Evolutionary conservation across 2,329 filamentous ascomycete genomes (phyloP), one percentile per base, ranked within the genome.

Genomic region (Nigrospora oryzae): DNA sequence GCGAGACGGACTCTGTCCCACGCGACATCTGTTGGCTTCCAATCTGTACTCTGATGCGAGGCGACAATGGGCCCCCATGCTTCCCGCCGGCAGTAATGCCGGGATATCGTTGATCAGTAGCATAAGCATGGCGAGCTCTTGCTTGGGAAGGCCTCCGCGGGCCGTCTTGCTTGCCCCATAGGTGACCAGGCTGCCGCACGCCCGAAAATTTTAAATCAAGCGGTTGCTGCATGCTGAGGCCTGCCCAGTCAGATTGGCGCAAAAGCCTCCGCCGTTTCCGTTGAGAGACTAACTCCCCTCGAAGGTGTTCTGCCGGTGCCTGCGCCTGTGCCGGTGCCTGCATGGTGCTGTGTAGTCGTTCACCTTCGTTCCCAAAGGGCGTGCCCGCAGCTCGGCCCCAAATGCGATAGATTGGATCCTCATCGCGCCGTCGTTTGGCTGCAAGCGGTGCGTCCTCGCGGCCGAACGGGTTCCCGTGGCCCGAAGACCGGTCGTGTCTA

Each of bases 201-300:
- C 51, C 51, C 3, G 57, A 51, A 40, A 61, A 62, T 11, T 50
- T 44, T 43, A 64, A 52, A 4, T 59, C 49, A 32, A 64, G 54
- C 6, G 62, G 61, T 35, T 62, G 57, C 45, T 64, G 62, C 33
- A 63, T 44, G 10, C 48, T 46, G 28, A 63, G 46, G 5, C 63
- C 63, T 19, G 56, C 59, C 63, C 63, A 66, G 39, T 66, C 63
- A 12, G 54, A 37, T 42, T 55, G 60, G 10, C 52, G 51, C 7
- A 66, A 55, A 15, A 65, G 51, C 19, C 50, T 56, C 39, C 47
- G 58, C 41, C 55, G 56, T 41, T 62, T 61, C 11, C 59, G 55
- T 4, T 45, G 48, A 30, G 32, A 35, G 36, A 13, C 32, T 10
- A 8, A 5, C 13, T 36, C 40, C n/a, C 6, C 17, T 15, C 12